Conservation (phyloP, 495 filamentous ascomycete genomes). For the Acidomyces sp. region DNA sequence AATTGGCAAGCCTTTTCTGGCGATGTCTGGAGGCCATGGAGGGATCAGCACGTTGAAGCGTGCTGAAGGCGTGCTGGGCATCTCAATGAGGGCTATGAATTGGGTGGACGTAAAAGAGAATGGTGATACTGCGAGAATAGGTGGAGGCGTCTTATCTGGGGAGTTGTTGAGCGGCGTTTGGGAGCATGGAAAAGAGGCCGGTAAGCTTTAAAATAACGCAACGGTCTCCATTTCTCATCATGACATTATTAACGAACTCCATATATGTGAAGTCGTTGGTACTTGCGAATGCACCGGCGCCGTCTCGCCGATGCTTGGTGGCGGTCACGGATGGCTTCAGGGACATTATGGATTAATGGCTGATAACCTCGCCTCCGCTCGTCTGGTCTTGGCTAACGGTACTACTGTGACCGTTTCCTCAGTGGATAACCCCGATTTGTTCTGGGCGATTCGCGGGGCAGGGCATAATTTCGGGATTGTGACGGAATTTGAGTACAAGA, state of each 20-base stretch:
- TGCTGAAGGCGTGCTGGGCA: background rate
- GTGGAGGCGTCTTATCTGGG: background rate
- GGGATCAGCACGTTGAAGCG: background rate
- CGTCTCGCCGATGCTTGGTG: constrained; percentile 35
- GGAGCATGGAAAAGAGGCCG: background rate
- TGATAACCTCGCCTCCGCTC: constrained; percentile 42
- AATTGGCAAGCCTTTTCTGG: background rate
- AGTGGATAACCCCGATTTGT: constrained; percentile 36
- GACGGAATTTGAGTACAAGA: constrained; percentile 32
- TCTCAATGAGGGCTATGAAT: background rate
- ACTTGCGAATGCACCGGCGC: background rate
- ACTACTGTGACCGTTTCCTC: constrained; percentile 27
- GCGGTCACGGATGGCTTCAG: constrained; percentile 48
- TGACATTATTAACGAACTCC: too few relatives aligned
- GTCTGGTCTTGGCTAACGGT: constrained; percentile 47
- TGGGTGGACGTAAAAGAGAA: background rate
- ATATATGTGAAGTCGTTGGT: too few relatives aligned
- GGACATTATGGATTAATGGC: constrained; percentile 47
- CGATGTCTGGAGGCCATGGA: background rate
- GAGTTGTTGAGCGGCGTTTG: background rate
- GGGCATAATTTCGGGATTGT: constrained; percentile 54
- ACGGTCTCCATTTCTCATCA: too few relatives aligned
- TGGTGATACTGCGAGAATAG: background rate
- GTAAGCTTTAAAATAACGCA: too few relatives aligned
- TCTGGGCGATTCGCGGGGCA: constrained; percentile 45